Evolutionary conservation across 2,329 filamentous ascomycete genomes (phyloP).

Genomic region (Beauveria varroae): DNA sequence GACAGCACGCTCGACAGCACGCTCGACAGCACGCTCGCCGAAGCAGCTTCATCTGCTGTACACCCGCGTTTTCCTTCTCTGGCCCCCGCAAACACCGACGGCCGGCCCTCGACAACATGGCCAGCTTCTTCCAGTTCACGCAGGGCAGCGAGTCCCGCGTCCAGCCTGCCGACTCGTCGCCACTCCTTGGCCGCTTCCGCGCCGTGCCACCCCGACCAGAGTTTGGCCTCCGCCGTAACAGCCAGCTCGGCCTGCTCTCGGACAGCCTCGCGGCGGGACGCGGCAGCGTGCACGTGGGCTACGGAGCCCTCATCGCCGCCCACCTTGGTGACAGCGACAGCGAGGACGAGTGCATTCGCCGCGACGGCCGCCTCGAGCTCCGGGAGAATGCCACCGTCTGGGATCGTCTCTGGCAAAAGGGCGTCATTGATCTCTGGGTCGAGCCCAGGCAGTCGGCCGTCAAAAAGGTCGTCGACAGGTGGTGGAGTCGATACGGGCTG

Average conservation of each 20-base stretch:
- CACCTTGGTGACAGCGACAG: slow-evolving; percentile 31
- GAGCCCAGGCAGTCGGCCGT: slow-evolving; percentile 53
- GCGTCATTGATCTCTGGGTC: slow-evolving; percentile 49
- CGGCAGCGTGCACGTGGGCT: slow-evolving; percentile 49
- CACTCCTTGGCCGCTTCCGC: slow-evolving; percentile 57
- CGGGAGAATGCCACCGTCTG: slow-evolving; percentile 20
- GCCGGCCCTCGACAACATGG: slow-evolving; percentile 34
- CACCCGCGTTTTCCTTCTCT: not conserved
- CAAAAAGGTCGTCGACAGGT: slow-evolving; percentile 49
- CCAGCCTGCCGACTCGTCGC: slow-evolving; percentile 47
- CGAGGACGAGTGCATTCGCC: slow-evolving; percentile 25
- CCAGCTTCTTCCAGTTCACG: slow-evolving; percentile 60
- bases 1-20: too few species aligned
- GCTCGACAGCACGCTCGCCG: not conserved
- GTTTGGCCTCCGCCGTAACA: slow-evolving; percentile 21
- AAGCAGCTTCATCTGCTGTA: not conserved
- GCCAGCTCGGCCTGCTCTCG: slow-evolving; percentile 34
- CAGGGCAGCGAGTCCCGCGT: slow-evolving; percentile 54
- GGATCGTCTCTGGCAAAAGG: slow-evolving; percentile 28
- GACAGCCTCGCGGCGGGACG: slow-evolving; percentile 28
- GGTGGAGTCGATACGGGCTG: slow-evolving; percentile 56
- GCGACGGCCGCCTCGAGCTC: slow-evolving; percentile 18
- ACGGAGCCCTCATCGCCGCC: slow-evolving; percentile 44
- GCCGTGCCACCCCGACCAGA: slow-evolving; percentile 45
- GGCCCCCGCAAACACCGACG: not conserved